Conservation (phyloP, 2,329 filamentous ascomycete species). For the Malbranchea zuffiana region DNA sequence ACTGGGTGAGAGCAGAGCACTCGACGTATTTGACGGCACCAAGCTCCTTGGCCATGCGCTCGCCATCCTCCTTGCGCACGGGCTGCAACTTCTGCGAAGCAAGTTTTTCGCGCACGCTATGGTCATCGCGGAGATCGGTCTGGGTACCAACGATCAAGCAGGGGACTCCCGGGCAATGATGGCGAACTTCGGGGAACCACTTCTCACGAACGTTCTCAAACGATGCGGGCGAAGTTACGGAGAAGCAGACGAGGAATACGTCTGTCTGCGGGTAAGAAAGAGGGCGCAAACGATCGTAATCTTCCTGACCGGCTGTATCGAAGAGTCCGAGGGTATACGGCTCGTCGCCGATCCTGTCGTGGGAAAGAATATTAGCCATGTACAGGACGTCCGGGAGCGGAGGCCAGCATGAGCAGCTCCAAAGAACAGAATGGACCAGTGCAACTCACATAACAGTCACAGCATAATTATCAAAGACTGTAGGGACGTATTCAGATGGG, state of each 20-base stretch:
- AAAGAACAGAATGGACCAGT: neutral
- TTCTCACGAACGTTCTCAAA: slow-evolving; percentile 99
- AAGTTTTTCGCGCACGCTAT: slow-evolving; percentile 78
- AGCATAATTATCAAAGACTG: slow-evolving; percentile 99
- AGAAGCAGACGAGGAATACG: slow-evolving; percentile 99
- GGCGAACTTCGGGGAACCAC: slow-evolving; percentile 97
- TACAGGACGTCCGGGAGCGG: too few relatives aligned
- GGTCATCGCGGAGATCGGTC: slow-evolving; percentile 86
- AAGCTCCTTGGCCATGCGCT: slow-evolving; percentile 93
- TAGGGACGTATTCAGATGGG: slow-evolving; percentile 98
- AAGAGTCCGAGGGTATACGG: slow-evolving; percentile 95
- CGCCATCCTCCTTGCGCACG: slow-evolving; percentile 83
- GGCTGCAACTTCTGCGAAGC: slow-evolving; percentile 93
- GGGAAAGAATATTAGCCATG: neutral
- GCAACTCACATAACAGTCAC: slow-evolving; percentile 94
- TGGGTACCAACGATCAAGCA: slow-evolving; percentile 97
- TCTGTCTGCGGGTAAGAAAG: slow-evolving; percentile 99
- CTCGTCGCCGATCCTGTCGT: slow-evolving; percentile 86
- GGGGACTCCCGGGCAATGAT: slow-evolving; percentile 95
- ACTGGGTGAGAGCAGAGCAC: slow-evolving; percentile 95
- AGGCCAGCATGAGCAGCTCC: neutral
- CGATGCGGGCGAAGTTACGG: slow-evolving; percentile 95
- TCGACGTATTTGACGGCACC: slow-evolving; percentile 98
- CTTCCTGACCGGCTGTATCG: slow-evolving; percentile 97
- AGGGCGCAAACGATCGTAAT: slow-evolving; percentile 98